Evolutionary conservation across 106 monocot genomes (phyloP).

Genomic region (Acorus gramineus): DNA sequence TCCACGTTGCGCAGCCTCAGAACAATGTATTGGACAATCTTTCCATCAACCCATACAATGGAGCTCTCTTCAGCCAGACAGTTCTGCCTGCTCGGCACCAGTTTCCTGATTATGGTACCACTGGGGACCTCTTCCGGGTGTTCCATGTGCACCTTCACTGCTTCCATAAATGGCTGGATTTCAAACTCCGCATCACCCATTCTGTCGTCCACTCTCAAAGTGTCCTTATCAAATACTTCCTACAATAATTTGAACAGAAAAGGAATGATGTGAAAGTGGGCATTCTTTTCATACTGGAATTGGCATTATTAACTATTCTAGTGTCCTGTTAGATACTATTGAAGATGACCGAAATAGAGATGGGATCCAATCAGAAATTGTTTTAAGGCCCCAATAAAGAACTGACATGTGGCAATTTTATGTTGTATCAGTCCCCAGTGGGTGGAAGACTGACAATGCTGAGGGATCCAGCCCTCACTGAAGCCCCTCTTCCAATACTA

Average conservation of each 20-base stretch:
- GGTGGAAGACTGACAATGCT: not conserved
- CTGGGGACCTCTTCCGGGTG: conserved; percentile 12
- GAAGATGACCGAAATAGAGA: no score
- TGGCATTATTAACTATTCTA: no score
- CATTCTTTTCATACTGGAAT: no score
- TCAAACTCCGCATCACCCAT: conserved; percentile 60
- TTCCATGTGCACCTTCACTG: conserved; percentile 14
- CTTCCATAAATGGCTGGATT: conserved; percentile 35
- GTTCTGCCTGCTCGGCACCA: conserved; percentile 30
- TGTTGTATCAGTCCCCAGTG: no score
- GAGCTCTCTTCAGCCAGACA: conserved; percentile 45
- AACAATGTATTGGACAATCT: conserved; percentile 35
- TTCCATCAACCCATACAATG: conserved; percentile 27
- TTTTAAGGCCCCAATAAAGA: no score
- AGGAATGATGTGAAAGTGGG: no score
- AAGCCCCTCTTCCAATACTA: no score
- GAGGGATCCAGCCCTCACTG: not conserved
- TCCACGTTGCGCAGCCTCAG: conserved; percentile 45
- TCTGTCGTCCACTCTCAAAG: conserved; percentile 33
- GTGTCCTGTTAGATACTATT: no score
- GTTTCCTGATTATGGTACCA: conserved; percentile 21
- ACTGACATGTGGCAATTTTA: no score
- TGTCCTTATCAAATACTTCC: conserved; percentile 61
- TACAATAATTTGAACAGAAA: not conserved
- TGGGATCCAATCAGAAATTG: no score